Conservation (phyloP, 257 asterid species). For the Solanum peruvianum region DNA sequence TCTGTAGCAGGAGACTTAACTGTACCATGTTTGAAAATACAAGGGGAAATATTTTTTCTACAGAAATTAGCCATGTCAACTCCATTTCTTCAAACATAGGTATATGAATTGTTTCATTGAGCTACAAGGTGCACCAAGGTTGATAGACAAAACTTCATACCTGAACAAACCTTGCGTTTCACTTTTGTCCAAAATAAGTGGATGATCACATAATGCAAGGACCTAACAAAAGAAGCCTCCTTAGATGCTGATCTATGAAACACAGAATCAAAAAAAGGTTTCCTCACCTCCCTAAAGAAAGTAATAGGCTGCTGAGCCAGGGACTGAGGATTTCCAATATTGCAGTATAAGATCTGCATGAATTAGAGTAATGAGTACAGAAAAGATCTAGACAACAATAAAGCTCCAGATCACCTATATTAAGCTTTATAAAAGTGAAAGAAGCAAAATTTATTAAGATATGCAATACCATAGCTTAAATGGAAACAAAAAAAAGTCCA, state of each 20-base stretch:
- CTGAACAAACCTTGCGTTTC: constrained; percentile 88
- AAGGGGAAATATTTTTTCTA: not conserved
- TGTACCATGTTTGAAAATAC: not conserved
- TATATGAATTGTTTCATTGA: not conserved
- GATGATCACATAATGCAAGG: constrained; percentile 92
- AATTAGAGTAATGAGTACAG: not conserved
- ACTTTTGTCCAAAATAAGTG: constrained; percentile 76
- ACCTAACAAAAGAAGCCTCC: constrained; percentile 34
- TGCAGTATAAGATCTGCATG: constrained; percentile 74
- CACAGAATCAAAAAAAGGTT: not conserved
- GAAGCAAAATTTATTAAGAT: not conserved
- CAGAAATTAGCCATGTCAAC: not conserved
- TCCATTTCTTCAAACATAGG: not conserved
- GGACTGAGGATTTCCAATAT: constrained; percentile 92
- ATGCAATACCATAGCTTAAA: not conserved
- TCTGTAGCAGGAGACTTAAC: not conserved
- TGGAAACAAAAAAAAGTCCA: not conserved
- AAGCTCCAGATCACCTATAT: not conserved
- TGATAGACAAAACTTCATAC: constrained; percentile 17
- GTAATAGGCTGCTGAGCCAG: constrained; percentile 91
- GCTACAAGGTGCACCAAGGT: not conserved
- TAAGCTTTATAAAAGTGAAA: not conserved
- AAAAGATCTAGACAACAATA: not conserved
- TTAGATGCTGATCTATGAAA: not conserved
- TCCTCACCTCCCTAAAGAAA: constrained; percentile 85